phyloP scores from a whole-genome alignment of 371 early-diverging fungal species.

The Saksenaea vasiformis region DNA sequence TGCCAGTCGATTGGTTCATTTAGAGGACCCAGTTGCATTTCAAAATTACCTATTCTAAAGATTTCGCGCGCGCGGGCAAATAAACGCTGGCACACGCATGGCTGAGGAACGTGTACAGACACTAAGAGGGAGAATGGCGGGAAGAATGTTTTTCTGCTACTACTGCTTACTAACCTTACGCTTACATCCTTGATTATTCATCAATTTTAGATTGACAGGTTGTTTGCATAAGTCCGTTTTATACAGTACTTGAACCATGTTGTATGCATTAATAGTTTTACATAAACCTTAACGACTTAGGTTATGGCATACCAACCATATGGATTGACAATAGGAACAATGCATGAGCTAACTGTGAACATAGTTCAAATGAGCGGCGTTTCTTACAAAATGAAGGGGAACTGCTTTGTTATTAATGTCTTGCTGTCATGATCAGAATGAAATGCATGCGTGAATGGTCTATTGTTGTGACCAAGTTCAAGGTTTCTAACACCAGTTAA shows the following conservation, averaged over 20 bases:
- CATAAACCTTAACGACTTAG: too few relatives aligned
- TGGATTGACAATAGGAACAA: neutral
- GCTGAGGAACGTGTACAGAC: neutral
- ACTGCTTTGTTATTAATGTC: neutral
- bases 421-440: neutral
- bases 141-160: neutral
- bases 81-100: neutral
- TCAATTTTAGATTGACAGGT: neutral
- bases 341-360: neutral
- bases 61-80: neutral
- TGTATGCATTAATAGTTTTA: neutral
- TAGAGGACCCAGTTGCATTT: neutral
- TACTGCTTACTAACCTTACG: conserved; percentile 7
- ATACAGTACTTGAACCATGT: neutral
- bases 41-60: neutral
- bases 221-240: neutral
- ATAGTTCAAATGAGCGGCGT: too few relatives aligned
- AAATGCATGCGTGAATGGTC: neutral
- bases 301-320: neutral
- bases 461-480: neutral
- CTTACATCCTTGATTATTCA: neutral
- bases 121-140: neutral
- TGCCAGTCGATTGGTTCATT: neutral
- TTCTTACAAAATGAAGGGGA: too few relatives aligned
- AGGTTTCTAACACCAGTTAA: neutral